phyloP scores from a whole-genome alignment of 306 rosid species.

The Nissolia schottii region DNA sequence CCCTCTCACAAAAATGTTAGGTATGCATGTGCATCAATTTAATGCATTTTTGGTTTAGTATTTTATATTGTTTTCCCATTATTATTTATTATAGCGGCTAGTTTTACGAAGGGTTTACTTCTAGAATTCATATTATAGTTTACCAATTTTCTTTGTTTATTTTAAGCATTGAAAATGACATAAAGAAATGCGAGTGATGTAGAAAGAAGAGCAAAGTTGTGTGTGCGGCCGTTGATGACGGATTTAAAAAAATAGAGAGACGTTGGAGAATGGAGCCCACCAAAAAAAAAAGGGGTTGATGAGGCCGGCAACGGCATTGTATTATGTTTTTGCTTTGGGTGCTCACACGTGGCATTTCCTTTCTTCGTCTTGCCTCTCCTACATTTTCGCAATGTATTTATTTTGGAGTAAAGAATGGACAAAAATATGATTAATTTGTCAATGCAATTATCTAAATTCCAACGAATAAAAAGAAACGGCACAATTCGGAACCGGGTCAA shows the following conservation, averaged over 20 bases:
- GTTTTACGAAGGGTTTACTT: background rate
- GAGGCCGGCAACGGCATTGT: slow-evolving; percentile 15
- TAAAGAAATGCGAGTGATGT: too few relatives aligned
- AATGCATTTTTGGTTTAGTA: background rate
- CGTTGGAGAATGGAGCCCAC: slow-evolving; percentile 36
- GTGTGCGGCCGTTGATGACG: slow-evolving; percentile 41
- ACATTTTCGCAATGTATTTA: background rate
- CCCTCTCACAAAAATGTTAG: too few relatives aligned
- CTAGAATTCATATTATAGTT: background rate
- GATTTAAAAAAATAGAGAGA: slow-evolving; percentile 40
- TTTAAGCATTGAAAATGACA: too few relatives aligned
- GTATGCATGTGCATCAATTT: background rate
- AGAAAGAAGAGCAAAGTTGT: background rate
- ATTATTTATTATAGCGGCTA: background rate
- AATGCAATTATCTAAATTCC: too few relatives aligned
- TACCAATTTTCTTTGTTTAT: background rate
- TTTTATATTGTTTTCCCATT: too few relatives aligned
- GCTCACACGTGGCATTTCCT: background rate
- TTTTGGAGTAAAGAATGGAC: too few relatives aligned
- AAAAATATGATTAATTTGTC: too few relatives aligned
- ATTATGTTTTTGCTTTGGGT: background rate
- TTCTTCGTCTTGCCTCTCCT: background rate
- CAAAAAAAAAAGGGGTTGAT: background rate
- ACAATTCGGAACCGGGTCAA: too few relatives aligned
- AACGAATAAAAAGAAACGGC: too few relatives aligned